Evolutionary conservation across 78 protist genomes (phyloP), one percentile per base, ranked within the genome.

Genomic region (Paulinella micropora): DNA sequence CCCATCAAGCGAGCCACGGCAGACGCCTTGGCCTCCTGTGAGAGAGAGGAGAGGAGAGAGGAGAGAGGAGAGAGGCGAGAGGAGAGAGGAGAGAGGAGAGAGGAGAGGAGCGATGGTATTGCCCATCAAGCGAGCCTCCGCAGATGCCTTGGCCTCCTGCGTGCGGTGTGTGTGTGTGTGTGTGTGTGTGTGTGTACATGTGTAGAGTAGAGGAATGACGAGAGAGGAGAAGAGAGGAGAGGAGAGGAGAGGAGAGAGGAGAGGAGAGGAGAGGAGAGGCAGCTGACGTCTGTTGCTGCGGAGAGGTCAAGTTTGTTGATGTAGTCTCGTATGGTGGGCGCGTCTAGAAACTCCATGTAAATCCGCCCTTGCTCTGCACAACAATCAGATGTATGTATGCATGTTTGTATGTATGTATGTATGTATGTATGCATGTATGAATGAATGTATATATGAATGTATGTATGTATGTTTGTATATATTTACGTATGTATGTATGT

Each of bases 221-320:
- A 29, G 85, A 90, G 85, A 95, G 97, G 86, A 95, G 91, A 31
- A 0, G 64, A 0, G 89, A 88, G 28, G 95, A 35, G 0, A 34
- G 87, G 37, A 15, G 9, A 39, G 96, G 96, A 34, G 95, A 79
- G 9, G 0, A 0, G 9, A 9, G 1, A n/a, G 89, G 84, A 3
- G 64, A 15, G 23, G n/a, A n/a, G n/a, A n/a, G n/a, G n/a, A n/a
- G n/a, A n/a, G n/a, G 37, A 29, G 23, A 64, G 87, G 2, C 39
- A 34, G 2, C 28, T 23, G 81, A 3, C 51, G 1, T 6, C 2
- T 4, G 31, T 23, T 3, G 1, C 1, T 3, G 39, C 2, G 34
- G n/a, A n/a, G 23, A 2, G 1, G 88, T 31, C 40, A 6, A n/a
- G 4, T 0, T 28, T n/a, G 31, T 0, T 4, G 79, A 39, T 3